Conservation (phyloP, 345 rosid species). For the Eucalyptus cladocalyx region DNA sequence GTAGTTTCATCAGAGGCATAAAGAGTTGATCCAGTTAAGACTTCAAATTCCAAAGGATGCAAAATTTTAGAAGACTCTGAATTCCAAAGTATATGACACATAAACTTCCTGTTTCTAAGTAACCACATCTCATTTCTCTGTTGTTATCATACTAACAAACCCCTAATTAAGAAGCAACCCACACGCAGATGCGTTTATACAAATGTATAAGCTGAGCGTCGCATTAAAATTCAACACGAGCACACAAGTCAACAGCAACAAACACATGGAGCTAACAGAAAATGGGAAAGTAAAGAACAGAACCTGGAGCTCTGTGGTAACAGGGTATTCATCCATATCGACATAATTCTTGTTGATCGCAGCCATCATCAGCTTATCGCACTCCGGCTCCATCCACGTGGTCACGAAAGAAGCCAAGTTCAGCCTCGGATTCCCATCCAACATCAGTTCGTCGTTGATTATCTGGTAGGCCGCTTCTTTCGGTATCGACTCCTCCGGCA, state of each 20-base stretch:
- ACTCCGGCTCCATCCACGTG: conserved; percentile 50
- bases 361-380: conserved; percentile 40
- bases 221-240: background rate
- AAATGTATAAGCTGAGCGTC: background rate
- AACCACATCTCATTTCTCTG: background rate
- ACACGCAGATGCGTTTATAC: background rate
- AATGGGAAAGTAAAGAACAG: background rate
- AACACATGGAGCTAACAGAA: background rate
- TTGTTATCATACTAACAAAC: background rate
- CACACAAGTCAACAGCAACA: background rate
- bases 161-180: background rate
- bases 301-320: conserved; percentile 44
- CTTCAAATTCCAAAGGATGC: background rate
- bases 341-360: conserved; percentile 18
- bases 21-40: background rate
- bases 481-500: conserved; percentile 32
- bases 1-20: background rate
- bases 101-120: background rate
- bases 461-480: conserved; percentile 40
- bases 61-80: background rate
- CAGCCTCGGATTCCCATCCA: conserved; percentile 40
- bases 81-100: background rate
- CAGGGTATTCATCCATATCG: conserved; percentile 37
- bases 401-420: conserved; percentile 40
- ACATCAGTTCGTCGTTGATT: conserved; percentile 39